Evolutionary conservation across 1,139 yeast species (phyloP).

Genomic region (Yamadazyma kanchanaburiensis): DNA sequence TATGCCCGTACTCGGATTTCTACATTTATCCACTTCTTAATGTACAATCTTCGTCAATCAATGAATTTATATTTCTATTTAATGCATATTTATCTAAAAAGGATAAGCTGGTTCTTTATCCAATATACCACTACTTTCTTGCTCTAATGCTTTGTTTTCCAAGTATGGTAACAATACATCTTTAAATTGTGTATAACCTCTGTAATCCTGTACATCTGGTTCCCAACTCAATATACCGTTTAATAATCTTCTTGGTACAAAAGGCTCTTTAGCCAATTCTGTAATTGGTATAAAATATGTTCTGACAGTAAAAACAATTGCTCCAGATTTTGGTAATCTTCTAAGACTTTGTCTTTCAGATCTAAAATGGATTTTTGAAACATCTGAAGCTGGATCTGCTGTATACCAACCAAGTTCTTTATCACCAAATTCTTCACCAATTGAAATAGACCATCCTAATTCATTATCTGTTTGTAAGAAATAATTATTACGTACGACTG

Average conservation of each 20-base stretch:
- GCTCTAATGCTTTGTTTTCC: slow-evolving; percentile 47
- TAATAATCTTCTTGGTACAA: slow-evolving; percentile 54
- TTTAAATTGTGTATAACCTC: slow-evolving; percentile 53
- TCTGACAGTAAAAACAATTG: slow-evolving; percentile 58
- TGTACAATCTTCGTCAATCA: no score
- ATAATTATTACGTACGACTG: slow-evolving; percentile 65
- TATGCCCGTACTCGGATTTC: no score
- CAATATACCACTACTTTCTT: slow-evolving; percentile 39
- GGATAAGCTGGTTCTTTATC: slow-evolving; percentile 1
- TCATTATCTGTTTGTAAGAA: slow-evolving; percentile 62
- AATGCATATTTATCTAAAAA: no score
- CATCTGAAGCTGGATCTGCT: slow-evolving; percentile 45
- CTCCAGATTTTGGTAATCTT: slow-evolving; percentile 59
- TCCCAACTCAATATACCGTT: slow-evolving; percentile 59
- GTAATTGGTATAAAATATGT: slow-evolving; percentile 59
- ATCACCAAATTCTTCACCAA: slow-evolving; percentile 49
- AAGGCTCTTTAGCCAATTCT: slow-evolving; percentile 55
- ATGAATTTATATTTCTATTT: no score
- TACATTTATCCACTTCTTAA: no score
- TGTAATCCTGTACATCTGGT: slow-evolving; percentile 55
- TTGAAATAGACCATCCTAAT: slow-evolving; percentile 62
- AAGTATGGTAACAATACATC: slow-evolving; percentile 55
- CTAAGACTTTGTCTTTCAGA: slow-evolving; percentile 70
- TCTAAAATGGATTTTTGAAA: slow-evolving; percentile 50
- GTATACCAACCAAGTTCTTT: slow-evolving; percentile 59